Conservation (phyloP, 2,329 filamentous ascomycete species). For the Niveomyces coronatus region DNA sequence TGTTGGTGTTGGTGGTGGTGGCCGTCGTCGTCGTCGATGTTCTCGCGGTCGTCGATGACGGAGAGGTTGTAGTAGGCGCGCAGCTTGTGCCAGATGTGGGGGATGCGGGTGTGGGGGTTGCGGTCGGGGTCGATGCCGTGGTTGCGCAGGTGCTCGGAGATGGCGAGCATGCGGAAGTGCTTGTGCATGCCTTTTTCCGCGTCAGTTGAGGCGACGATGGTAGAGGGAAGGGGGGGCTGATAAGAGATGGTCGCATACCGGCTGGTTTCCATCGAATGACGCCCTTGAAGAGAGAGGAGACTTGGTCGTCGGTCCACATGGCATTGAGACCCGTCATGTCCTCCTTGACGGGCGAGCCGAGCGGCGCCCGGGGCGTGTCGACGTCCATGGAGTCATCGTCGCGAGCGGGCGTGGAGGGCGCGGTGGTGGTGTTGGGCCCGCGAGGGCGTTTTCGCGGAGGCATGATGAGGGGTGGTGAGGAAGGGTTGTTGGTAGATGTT, state of each 20-base stretch:
- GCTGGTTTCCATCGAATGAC: constrained; percentile 96
- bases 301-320: constrained; percentile 91
- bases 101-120: constrained; percentile 73
- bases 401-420: constrained; percentile 42
- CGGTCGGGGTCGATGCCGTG: constrained; percentile 66
- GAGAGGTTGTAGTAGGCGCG: constrained; percentile 74
- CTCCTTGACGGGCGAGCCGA: constrained; percentile 23
- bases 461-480: constrained; percentile 34
- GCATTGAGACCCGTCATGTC: constrained; percentile 39
- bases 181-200: constrained; percentile 62
- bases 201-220: background rate
- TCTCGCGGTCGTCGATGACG: constrained; percentile 75
- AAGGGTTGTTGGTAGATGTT: background rate
- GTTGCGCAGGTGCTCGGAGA: constrained; percentile 68
- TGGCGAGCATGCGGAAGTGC: constrained; percentile 83
- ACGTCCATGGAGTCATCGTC: constrained; percentile 53
- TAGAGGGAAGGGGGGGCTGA: background rate
- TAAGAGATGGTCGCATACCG: no score
- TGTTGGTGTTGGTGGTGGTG: no score
- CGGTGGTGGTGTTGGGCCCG: constrained; percentile 41
- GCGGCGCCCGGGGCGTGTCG: constrained; percentile 42
- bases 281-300: constrained; percentile 83
- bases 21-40: constrained; percentile 50
- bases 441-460: constrained; percentile 61
- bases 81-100: constrained; percentile 86